phyloP scores from a whole-genome alignment of 2,329 filamentous ascomycete genomes.

The Aureobasidium zeae region DNA sequence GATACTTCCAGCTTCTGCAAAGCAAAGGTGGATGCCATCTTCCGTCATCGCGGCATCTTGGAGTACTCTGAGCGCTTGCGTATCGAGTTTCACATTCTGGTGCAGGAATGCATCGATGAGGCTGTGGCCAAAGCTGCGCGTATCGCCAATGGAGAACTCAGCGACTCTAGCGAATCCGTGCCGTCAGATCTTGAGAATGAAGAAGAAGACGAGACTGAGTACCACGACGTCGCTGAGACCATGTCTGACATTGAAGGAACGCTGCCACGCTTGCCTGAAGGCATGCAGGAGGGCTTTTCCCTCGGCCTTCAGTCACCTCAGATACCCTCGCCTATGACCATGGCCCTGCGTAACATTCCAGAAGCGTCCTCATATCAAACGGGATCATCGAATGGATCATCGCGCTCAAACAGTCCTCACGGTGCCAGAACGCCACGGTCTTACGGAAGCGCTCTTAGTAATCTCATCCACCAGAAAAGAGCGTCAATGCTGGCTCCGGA shows the following conservation, averaged over 20 bases:
- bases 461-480: slow-evolving; percentile 61
- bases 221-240: slow-evolving; percentile 34
- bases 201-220: slow-evolving; percentile 38
- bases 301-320: slow-evolving; percentile 30
- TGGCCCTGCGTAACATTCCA: slow-evolving; percentile 47
- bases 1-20: slow-evolving; percentile 80
- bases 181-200: slow-evolving; percentile 22
- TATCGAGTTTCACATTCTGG: slow-evolving; percentile 82
- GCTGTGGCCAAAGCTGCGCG: slow-evolving; percentile 82
- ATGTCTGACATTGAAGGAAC: slow-evolving; percentile 8
- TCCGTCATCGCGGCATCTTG: slow-evolving; percentile 82
- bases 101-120: slow-evolving; percentile 91
- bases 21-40: slow-evolving; percentile 84
- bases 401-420: slow-evolving; percentile 78
- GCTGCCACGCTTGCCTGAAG: slow-evolving; percentile 3
- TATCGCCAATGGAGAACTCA: slow-evolving; percentile 75
- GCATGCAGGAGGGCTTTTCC: slow-evolving; percentile 12
- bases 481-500: slow-evolving; percentile 61
- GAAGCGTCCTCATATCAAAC: slow-evolving; percentile 36
- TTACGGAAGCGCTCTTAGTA: slow-evolving; percentile 48
- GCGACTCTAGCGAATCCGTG: slow-evolving; percentile 53
- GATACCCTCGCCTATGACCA: slow-evolving; percentile 46
- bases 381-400: slow-evolving; percentile 61
- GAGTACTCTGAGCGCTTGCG: slow-evolving; percentile 95
- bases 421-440: slow-evolving; percentile 89